Evolutionary conservation across 2,329 filamentous ascomycete species (phyloP).

Genomic region (Pyricularia grisea): DNA sequence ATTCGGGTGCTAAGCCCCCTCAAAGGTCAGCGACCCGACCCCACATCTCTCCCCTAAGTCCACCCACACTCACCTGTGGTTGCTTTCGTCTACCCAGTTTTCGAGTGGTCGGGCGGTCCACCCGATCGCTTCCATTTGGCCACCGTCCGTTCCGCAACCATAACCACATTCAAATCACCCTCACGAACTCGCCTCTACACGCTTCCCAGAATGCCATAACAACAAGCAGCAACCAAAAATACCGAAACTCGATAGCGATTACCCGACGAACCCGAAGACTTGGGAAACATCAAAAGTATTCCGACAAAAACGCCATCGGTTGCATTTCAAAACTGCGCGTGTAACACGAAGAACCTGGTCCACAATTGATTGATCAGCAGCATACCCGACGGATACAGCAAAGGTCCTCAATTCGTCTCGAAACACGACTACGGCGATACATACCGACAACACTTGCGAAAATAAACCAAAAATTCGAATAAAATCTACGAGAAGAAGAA

Average conservation of each 20-base stretch:
- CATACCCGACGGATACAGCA: not conserved
- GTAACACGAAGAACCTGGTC: not conserved
- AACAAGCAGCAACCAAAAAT: not conserved
- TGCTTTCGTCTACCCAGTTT: not conserved
- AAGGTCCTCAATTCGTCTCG: not conserved
- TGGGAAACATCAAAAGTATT: not conserved
- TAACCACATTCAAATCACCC: not conserved
- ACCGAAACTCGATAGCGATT: not conserved
- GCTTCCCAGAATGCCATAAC: not conserved
- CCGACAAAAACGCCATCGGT: not conserved
- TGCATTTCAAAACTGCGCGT: not conserved
- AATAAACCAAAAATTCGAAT: not conserved
- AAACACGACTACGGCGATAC: not conserved
- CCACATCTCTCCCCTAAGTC: not conserved
- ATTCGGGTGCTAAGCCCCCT: not conserved
- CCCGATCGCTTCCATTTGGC: not conserved
- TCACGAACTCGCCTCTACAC: not conserved
- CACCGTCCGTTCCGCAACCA: not conserved
- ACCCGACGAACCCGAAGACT: not conserved
- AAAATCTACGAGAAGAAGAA: not conserved
- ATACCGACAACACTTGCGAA: not conserved
- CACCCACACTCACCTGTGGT: not conserved
- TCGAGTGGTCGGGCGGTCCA: not conserved
- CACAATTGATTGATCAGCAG: not conserved
- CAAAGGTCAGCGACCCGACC: not conserved